A percentile compares a stretch with the other conserved stretches of the same genome.
Conservation (phyloP, 257 asterid species). For the Scutellaria barbata region DNA sequence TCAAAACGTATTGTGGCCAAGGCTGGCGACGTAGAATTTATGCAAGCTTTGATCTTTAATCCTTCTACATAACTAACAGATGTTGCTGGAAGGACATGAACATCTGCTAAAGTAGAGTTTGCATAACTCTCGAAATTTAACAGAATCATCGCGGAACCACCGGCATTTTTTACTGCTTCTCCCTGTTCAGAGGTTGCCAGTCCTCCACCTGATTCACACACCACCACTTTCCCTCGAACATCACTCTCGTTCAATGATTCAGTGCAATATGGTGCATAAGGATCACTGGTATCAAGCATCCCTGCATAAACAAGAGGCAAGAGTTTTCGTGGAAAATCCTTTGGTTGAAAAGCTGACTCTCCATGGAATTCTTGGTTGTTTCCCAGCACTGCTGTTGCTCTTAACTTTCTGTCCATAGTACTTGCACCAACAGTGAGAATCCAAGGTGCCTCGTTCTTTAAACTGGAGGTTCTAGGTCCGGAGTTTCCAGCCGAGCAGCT, state of each 20-base stretch:
- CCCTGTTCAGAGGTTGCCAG: background rate
- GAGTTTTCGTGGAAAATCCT: background rate
- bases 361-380: slow-evolving; percentile 29
- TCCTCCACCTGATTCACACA: slow-evolving; percentile 29
- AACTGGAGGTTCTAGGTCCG: slow-evolving; percentile 18
- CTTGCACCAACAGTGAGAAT: slow-evolving; percentile 47
- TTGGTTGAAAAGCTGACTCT: slow-evolving; percentile 11
- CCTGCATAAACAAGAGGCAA: slow-evolving; percentile 35
- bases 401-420: slow-evolving; percentile 34
- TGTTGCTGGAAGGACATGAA: slow-evolving; percentile 26
- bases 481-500: slow-evolving; percentile 39
- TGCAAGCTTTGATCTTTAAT: slow-evolving; percentile 14
- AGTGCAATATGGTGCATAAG: background rate
- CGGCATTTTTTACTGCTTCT: slow-evolving; percentile 29
- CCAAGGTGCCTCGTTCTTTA: slow-evolving; percentile 44
- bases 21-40: slow-evolving; percentile 3
- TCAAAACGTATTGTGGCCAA: slow-evolving; percentile 24
- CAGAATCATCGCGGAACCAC: slow-evolving; percentile 37
- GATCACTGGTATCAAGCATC: background rate
- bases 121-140: background rate
- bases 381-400: slow-evolving; percentile 34
- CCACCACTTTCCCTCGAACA: slow-evolving; percentile 36
- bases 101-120: background rate
- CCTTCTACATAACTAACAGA: slow-evolving; percentile 20
- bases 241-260: background rate